Percentiles rank a stretch among this genome's conserved stretches.
These are phyloP conservation scores for Parasitella parasitica DNA, from an alignment of 371 early-diverging fungal genomes.

Conservation along the genomic window DNA sequence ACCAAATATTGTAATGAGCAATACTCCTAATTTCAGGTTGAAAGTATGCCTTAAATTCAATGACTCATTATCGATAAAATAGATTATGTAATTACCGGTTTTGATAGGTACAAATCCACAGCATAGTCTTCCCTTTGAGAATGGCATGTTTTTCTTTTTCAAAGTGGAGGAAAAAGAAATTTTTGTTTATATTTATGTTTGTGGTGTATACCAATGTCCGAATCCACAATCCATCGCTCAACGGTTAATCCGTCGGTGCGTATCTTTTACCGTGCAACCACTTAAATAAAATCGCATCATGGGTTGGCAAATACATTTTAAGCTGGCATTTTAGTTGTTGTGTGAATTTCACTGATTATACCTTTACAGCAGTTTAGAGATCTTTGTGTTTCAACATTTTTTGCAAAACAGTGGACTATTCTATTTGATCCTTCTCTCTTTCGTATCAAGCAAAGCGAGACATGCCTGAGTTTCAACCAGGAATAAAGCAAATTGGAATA, in stretches of 20 bases:
- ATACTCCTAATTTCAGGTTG: constrained; percentile 26
- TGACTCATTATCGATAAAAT: neutral
- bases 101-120: constrained; percentile 38
- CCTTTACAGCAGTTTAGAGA: too few relatives aligned
- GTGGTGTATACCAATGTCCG: constrained; percentile 1
- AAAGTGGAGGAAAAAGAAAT: neutral
- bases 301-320: neutral
- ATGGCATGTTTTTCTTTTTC: constrained; percentile 18
- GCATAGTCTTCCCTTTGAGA: constrained; percentile 27
- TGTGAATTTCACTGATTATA: too few relatives aligned
- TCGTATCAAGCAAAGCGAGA: neutral
- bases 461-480: neutral
- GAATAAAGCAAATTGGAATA: neutral
- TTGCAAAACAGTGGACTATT: too few relatives aligned
- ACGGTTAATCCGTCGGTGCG: constrained; percentile 2
- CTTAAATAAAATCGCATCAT: too few relatives aligned
- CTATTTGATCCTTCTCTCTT: neutral
- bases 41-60: neutral
- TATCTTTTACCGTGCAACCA: neutral
- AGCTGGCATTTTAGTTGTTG: too few relatives aligned
- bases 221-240: neutral
- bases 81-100: constrained; percentile 29
- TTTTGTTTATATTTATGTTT: neutral
- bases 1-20: constrained; percentile 43
- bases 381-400: neutral